Conservation (phyloP, 2,329 filamentous ascomycete genomes). For the Fusarium ambrosium region DNA sequence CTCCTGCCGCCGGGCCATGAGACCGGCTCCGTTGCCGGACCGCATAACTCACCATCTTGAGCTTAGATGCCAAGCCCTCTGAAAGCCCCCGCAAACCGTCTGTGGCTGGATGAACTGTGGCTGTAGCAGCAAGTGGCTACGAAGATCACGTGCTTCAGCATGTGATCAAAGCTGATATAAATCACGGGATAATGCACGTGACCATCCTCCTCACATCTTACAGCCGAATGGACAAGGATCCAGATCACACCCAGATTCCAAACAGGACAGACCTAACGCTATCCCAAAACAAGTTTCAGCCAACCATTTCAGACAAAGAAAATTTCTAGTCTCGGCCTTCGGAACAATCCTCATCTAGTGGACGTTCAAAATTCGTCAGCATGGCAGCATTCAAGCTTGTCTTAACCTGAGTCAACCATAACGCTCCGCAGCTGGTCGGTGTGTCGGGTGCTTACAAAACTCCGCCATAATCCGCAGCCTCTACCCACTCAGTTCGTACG, state of each 20-base stretch:
- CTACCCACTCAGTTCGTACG: not conserved
- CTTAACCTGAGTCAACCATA: not conserved
- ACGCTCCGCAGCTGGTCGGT: not conserved
- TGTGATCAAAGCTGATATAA: not conserved
- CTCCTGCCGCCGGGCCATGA: slow-evolving; percentile 1
- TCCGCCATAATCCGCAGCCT: slow-evolving; percentile 18
- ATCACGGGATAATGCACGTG: not conserved
- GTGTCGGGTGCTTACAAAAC: slow-evolving; percentile 26
- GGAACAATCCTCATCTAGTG: not conserved
- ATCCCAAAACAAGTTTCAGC: not conserved
- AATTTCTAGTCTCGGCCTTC: slow-evolving; percentile 2
- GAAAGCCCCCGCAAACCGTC: not conserved
- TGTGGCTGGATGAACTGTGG: not conserved
- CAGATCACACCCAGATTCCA: not conserved
- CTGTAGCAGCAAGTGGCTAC: not conserved
- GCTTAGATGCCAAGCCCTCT: slow-evolving; percentile 15
- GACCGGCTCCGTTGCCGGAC: slow-evolving; percentile 18
- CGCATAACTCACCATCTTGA: slow-evolving; percentile 14
- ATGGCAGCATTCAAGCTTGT: not conserved
- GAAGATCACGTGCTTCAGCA: accelerated
- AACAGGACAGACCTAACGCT: not conserved
- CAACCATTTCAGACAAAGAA: not conserved
- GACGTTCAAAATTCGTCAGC: slow-evolving; percentile 21
- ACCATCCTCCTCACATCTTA: not conserved
- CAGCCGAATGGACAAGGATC: not conserved